Evolutionary conservation across 2,329 filamentous ascomycete genomes (phyloP).

Genomic region (Alternaria atra): DNA sequence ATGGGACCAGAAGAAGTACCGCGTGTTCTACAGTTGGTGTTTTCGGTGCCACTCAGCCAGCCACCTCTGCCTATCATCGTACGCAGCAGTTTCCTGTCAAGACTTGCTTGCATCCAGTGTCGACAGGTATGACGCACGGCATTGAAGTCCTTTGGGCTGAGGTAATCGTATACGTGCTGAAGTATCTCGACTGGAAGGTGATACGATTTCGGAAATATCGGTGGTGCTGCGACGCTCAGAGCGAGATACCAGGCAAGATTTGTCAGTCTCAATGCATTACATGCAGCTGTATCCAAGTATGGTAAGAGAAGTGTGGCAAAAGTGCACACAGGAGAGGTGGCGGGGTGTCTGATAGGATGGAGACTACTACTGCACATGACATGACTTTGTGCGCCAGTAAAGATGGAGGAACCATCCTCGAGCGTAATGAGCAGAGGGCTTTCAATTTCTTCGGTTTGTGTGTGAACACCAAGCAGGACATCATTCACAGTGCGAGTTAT

Average conservation of each 20-base stretch:
- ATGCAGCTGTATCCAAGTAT: constrained; percentile 25
- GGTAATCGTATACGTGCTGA: constrained; percentile 56
- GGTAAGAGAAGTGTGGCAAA: constrained; percentile 15
- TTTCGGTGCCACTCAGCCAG: constrained; percentile 50
- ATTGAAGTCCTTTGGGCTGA: constrained; percentile 64
- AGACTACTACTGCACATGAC: background rate
- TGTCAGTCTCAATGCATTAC: constrained; percentile 42
- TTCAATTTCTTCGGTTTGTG: constrained; percentile 30
- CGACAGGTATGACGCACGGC: constrained; percentile 68
- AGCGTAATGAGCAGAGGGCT: constrained; percentile 13
- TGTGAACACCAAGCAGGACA: constrained; percentile 32
- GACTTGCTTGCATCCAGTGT: constrained; percentile 66
- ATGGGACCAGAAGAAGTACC: background rate
- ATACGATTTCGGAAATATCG: constrained; percentile 37
- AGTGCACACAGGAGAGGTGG: background rate
- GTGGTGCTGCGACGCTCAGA: constrained; percentile 33
- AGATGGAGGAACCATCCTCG: background rate
- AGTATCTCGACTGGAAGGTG: constrained; percentile 60
- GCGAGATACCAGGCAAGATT: constrained; percentile 48
- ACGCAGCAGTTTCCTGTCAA: constrained; percentile 62
- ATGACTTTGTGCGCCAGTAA: background rate
- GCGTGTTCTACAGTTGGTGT: constrained; percentile 4
- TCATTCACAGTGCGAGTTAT: constrained; percentile 38
- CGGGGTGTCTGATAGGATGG: background rate
- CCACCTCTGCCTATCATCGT: constrained; percentile 65